Base-by-base conservation (phyloP, 2,329 filamentous ascomycete species). In the Aspergillus aculeatus region DNA sequence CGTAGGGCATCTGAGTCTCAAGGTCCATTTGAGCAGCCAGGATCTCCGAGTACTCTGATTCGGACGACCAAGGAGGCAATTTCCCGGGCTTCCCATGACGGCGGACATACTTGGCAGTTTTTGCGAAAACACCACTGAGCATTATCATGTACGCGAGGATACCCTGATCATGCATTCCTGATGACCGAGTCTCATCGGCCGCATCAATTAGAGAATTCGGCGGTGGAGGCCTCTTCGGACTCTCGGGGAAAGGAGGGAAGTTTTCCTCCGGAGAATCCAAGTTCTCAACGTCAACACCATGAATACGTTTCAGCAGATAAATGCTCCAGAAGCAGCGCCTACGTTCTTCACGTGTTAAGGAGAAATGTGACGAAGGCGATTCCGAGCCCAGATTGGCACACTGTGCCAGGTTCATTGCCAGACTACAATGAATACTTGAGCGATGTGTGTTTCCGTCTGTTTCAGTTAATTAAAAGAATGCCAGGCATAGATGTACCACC, bases 31-130 rank as follows among this genome's bases (percentile, higher is more conserved):
- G 80, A 12, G 78, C 67, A 3, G 79, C 76, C 54, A 81, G 78
- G 29, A 83, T 80, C n/a, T 74, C 77, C 0, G 82, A 79, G 62
- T 83, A 84, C 54, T 84, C 81, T 0, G 82, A 84, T 50, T 81
- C 74, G 0, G 80, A 75, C 10, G 80, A 81, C 81, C 82, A 81
- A 23, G 76, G 79, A 5, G 79, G 78, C 9, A 80, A 68, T 24
- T 70, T 72, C 56, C 77, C 77, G 6, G 78, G 75, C 35, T 74
- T 77, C 16, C 81, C 80, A 24, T 77, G 75, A 23, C 74, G 73
- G 16, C 80, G 75, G 0, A 81, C 81, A 66, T 83, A 84, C 48
- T 73, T 71, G 3, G 79, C 75, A 11, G 79, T 79, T 61, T 79
- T 79, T 47, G 78, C 77, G 74, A 82, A 84, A 1, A 79, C 77